Evolutionary conservation across 192 early-diverging fungal genomes (phyloP).

Genomic region (Spizellomyces punctatus): DNA sequence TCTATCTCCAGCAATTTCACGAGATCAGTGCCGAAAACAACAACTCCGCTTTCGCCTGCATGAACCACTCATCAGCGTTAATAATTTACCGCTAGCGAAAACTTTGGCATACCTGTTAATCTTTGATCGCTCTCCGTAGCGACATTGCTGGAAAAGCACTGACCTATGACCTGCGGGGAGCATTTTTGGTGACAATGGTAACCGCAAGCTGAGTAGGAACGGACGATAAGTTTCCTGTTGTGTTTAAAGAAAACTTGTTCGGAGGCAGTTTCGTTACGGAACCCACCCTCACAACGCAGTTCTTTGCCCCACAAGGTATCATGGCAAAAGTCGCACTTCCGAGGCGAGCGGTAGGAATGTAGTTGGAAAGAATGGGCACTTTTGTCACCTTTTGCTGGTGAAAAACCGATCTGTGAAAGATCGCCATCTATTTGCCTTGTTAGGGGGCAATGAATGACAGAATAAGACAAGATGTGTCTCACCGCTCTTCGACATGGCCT

Average conservation of each 20-base stretch:
- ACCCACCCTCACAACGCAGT: conserved; percentile 36
- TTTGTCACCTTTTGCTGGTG: conserved; percentile 1
- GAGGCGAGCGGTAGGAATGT: conserved; percentile 39
- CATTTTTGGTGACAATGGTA: conserved; percentile 47
- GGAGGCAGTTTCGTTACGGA: neutral
- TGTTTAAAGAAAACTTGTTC: neutral
- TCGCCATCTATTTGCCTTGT: neutral
- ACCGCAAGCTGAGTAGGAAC: conserved; percentile 31
- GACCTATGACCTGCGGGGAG: neutral
- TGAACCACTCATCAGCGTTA: conserved; percentile 8
- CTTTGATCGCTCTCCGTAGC: too few relatives aligned
- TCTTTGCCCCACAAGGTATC: conserved; percentile 52
- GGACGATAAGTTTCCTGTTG: neutral
- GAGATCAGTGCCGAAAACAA: conserved; percentile 33
- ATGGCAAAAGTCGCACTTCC: conserved; percentile 43
- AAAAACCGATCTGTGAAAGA: neutral
- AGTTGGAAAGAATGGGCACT: conserved; percentile 30
- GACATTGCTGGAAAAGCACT: too few relatives aligned
- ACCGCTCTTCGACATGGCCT: conserved; percentile 20
- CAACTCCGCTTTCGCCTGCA: neutral
- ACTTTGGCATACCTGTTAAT: too few relatives aligned
- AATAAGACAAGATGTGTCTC: neutral
- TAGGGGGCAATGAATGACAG: neutral
- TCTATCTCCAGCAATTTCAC: conserved; percentile 19
- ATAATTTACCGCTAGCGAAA: too few relatives aligned